Percentiles rank a stretch among this genome's conserved stretches.
These are phyloP conservation scores for Gonium pectorale DNA, from an alignment of 139 green algal species.

Conservation along the genomic window DNA sequence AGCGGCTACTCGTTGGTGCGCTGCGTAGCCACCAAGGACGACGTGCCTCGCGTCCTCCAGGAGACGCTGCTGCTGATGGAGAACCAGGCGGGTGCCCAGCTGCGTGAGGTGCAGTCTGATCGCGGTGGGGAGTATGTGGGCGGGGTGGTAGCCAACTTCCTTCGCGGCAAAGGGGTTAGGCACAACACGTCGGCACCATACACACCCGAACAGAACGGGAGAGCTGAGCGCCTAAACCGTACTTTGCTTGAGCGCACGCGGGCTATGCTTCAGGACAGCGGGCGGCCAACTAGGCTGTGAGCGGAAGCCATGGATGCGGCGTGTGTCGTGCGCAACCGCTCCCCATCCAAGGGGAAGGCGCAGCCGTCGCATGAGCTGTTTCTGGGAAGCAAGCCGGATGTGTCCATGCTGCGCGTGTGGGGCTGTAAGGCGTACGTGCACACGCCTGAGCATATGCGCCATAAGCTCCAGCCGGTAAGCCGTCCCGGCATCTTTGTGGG, in stretches of 20 bases:
- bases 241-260: slow-evolving; percentile 29
- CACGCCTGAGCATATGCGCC: neutral
- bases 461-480: neutral
- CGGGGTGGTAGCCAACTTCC: neutral
- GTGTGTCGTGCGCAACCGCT: neutral
- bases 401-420: neutral
- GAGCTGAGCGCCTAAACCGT: slow-evolving; percentile 47
- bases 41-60: neutral
- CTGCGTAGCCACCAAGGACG: neutral
- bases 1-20: neutral
- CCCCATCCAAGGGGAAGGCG: neutral
- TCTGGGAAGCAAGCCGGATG: neutral
- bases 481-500: neutral
- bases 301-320: neutral
- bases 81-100: neutral
- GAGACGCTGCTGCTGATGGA: neutral
- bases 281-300: neutral
- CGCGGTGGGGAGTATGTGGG: slow-evolving; percentile 31
- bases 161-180: neutral
- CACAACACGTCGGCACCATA: slow-evolving; percentile 26
- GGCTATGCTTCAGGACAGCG: neutral
- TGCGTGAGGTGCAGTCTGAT: slow-evolving; percentile 30
- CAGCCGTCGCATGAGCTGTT: slow-evolving; percentile 3
- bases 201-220: slow-evolving; percentile 47
- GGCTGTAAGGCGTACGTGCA: neutral